Base-by-base conservation (phyloP, 257 asterid species). In the Cinchona pubescens region DNA sequence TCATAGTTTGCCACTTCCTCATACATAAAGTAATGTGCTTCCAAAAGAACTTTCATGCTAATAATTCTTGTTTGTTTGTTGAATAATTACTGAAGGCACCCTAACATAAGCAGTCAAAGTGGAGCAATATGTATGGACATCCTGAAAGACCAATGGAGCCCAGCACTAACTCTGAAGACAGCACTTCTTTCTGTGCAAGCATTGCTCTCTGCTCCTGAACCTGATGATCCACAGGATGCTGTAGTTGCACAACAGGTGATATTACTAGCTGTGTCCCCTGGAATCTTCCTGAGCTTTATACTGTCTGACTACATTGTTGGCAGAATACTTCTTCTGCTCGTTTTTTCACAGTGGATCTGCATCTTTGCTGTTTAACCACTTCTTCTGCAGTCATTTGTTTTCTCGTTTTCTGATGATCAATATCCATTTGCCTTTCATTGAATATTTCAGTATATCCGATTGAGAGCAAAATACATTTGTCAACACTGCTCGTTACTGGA, bases 121-220 rank as follows among this genome's bases (percentile, higher is more conserved):
- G 99, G 99, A 73, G 99, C 99, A 71, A 94, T 94, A 86, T 94
- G 99, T 89, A 83, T 94, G 72, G 99, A 94, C 81, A 92, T 94
- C 85, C 91, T 94, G 82, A 94, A 92, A 85, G 98, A 90, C 80
- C 98, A 94, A 68, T 94, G 99, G 99, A 94, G 99, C 86, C 99
- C 99, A 3, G 99, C 99, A 0, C 86, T 94, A 60, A 94, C 98
- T 71, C 77, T 94, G 82, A 94, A 94, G 86, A 94, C 99, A 9
- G 98, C 99, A 23, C 97, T 94, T 42, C 97, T 94, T 74, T 94
- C 99, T 74, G 64, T 94, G 46, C 99, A 94, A 86, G 99, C 99
- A 49, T 80, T 94, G 55, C 90, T 94, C 60, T 94, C 97, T 83
- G 86, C 99, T 67, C 99, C 97, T 27, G 94, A 88, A 80, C 99